Evolutionary conservation across 768 basidiomycete genomes (phyloP).

Genomic region (Grammothele lineata): DNA sequence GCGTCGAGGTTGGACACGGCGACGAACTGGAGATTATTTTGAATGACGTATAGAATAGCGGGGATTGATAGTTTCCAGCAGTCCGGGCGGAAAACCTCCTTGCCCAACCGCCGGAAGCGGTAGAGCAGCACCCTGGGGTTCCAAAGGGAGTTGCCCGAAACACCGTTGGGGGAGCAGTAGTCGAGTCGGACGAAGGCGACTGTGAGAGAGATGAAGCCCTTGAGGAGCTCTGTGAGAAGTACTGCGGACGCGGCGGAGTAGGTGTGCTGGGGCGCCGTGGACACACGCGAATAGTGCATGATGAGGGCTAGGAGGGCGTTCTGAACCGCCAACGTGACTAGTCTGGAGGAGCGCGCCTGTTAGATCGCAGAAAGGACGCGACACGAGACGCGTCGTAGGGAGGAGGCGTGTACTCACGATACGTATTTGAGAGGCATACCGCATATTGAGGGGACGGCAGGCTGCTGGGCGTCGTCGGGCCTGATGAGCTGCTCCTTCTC

Average conservation of each 20-base stretch:
- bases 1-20: slow-evolving; percentile 92
- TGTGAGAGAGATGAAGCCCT: slow-evolving; percentile 80
- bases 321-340: slow-evolving; percentile 85
- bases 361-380: background rate
- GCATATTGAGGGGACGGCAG: slow-evolving; percentile 50
- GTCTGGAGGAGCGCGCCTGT: slow-evolving; percentile 35
- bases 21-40: slow-evolving; percentile 95
- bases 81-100: slow-evolving; percentile 80
- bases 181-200: slow-evolving; percentile 76
- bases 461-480: slow-evolving; percentile 27
- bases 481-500: slow-evolving; percentile 39
- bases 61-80: slow-evolving; percentile 98
- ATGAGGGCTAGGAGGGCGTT: slow-evolving; percentile 89
- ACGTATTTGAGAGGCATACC: slow-evolving; percentile 78
- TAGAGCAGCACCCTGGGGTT: slow-evolving; percentile 32
- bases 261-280: slow-evolving; percentile 63
- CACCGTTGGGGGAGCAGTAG: slow-evolving; percentile 20
- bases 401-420: slow-evolving; percentile 21
- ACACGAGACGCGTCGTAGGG: slow-evolving; percentile 3
- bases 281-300: slow-evolving; percentile 94
- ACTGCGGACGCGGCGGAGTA: slow-evolving; percentile 96
- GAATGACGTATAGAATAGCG: slow-evolving; percentile 91
- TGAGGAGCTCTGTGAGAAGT: slow-evolving; percentile 89
- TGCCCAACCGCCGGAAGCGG: slow-evolving; percentile 53
- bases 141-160: slow-evolving; percentile 33